Evolutionary conservation across 2,329 filamentous ascomycete species (phyloP).

Genomic region (Neocatenulostroma microsporum): DNA sequence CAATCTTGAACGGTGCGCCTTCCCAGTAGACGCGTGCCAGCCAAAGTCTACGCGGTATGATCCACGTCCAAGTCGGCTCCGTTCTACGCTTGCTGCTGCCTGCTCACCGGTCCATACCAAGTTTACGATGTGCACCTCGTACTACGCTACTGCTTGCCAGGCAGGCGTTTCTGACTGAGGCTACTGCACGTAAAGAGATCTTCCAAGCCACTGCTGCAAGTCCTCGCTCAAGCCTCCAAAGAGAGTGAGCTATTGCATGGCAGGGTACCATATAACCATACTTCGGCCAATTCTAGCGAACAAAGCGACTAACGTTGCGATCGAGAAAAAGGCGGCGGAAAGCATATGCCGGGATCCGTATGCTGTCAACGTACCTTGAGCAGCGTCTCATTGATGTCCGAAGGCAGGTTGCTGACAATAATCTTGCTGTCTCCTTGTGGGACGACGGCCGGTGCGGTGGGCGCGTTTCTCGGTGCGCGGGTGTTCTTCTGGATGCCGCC

Average conservation of each 20-base stretch:
- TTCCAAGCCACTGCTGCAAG: background rate
- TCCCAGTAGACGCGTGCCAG: too few relatives aligned
- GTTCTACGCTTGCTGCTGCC: too few relatives aligned
- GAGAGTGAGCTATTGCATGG: conserved; percentile 5
- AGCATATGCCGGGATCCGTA: conserved; percentile 5
- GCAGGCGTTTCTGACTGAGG: conserved; percentile 16
- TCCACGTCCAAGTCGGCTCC: too few relatives aligned
- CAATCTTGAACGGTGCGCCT: too few relatives aligned
- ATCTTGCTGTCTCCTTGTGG: conserved; percentile 80
- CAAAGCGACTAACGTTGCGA: too few relatives aligned
- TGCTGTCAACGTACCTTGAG: conserved; percentile 99
- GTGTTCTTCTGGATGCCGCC: conserved; percentile 73
- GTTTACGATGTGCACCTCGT: conserved; percentile 17
- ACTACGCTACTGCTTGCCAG: conserved; percentile 23
- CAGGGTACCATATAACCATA: too few relatives aligned
- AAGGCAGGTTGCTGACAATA: conserved; percentile 96
- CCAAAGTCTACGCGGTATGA: too few relatives aligned
- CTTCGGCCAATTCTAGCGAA: too few relatives aligned
- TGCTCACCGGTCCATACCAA: conserved; percentile 7
- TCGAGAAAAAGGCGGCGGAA: conserved; percentile 9
- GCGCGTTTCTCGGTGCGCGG: conserved; percentile 50
- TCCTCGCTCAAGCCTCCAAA: background rate
- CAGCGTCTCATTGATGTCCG: conserved; percentile 92
- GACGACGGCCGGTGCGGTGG: conserved; percentile 57
- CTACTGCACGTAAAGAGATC: conserved; percentile 17